phyloP scores from a whole-genome alignment of 495 filamentous ascomycete species.

The Aspergillus bridgeri region DNA sequence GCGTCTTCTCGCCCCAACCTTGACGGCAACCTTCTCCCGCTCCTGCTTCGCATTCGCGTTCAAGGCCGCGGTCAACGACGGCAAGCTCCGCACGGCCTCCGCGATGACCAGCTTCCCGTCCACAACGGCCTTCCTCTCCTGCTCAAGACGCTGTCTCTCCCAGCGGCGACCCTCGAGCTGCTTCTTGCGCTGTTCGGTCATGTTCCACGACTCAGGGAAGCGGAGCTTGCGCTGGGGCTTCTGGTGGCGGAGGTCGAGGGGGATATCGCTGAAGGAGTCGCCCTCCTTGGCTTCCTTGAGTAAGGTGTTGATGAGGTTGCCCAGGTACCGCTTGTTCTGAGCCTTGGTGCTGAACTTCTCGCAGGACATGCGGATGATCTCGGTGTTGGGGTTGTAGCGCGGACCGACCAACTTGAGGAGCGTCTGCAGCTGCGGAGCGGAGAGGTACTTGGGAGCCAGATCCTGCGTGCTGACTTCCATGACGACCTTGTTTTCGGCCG shows the following conservation, averaged over 20 bases:
- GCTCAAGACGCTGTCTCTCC: conserved; percentile 30
- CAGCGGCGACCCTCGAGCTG: conserved; percentile 59
- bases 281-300: conserved; percentile 74
- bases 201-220: conserved; percentile 79
- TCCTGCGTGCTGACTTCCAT: conserved; percentile 78
- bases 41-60: conserved; percentile 31
- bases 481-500: conserved; percentile 88
- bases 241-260: conserved; percentile 87
- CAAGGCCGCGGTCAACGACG: conserved; percentile 35
- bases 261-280: conserved; percentile 85
- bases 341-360: conserved; percentile 83
- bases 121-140: conserved; percentile 26
- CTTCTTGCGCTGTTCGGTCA: conserved; percentile 65
- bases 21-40: conserved; percentile 40
- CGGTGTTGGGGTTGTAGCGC: conserved; percentile 87
- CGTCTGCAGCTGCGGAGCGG: conserved; percentile 65
- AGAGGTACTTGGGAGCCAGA: conserved; percentile 56
- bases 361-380: conserved; percentile 84
- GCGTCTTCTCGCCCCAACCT: conserved; percentile 25
- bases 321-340: conserved; percentile 94
- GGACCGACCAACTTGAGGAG: conserved; percentile 81
- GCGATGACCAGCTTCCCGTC: conserved; percentile 40
- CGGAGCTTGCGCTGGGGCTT: conserved; percentile 59
- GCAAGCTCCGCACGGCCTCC: conserved; percentile 30
- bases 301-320: conserved; percentile 69